Conservation (phyloP, 257 asterid genomes). For the Marsdenia floribunda region DNA sequence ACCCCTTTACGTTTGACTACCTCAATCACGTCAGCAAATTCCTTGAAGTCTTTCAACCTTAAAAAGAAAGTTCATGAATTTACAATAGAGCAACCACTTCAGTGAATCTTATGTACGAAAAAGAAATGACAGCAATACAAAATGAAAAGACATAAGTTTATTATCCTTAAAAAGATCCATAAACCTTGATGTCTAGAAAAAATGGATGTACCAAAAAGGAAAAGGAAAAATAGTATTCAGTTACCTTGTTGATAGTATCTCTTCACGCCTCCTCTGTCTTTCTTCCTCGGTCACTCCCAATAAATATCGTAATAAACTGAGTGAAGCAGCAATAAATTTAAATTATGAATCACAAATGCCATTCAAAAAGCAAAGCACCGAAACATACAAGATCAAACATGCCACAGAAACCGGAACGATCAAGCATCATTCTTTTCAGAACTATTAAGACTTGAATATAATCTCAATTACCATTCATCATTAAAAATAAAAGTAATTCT, state of each 20-base stretch:
- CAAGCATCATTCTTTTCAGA: background rate
- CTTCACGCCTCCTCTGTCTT: constrained; percentile 81
- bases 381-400: background rate
- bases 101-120: background rate
- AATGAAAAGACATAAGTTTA: background rate
- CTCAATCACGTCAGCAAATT: constrained; percentile 69
- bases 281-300: constrained; percentile 89
- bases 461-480: background rate
- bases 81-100: background rate
- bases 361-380: background rate
- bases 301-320: constrained; percentile 79
- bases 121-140: background rate
- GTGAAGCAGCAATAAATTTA: constrained; percentile 18
- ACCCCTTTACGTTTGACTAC: constrained; percentile 75
- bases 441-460: background rate
- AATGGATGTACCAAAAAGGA: background rate
- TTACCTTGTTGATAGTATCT: constrained; percentile 90
- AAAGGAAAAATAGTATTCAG: background rate
- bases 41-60: constrained; percentile 86
- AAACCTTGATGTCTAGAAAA: background rate
- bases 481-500: background rate
- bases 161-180: background rate
- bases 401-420: background rate
- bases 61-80: background rate
- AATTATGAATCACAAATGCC: constrained; percentile 4